Percentiles rank a stretch among this genome's conserved stretches.
Conservation (phyloP, 2,329 filamentous ascomycete species). For the Beauveria varroae region DNA sequence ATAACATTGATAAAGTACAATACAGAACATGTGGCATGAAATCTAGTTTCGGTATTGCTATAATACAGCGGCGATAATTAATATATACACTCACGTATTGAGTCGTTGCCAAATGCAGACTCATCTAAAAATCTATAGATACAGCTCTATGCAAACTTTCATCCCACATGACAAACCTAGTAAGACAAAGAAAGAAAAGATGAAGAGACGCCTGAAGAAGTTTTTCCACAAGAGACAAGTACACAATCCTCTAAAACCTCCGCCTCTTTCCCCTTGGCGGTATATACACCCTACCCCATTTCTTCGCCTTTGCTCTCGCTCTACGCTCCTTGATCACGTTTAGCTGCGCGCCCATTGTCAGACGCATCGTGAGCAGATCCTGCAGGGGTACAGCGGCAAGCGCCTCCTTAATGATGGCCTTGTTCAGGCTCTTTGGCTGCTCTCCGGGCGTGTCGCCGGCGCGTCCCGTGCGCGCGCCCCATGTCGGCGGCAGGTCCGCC, state of each 20-base stretch:
- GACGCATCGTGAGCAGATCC: slow-evolving; percentile 21
- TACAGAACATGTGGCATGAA: too few relatives aligned
- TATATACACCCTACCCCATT: not conserved
- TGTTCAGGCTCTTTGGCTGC: slow-evolving; percentile 16
- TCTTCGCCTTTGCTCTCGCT: not conserved
- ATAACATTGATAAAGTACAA: too few relatives aligned
- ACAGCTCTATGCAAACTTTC: not conserved
- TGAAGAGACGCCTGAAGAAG: not conserved
- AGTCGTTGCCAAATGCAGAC: not conserved
- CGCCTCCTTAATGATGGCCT: slow-evolving; percentile 23
- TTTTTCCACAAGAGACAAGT: not conserved
- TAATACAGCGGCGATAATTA: not conserved
- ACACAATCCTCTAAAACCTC: not conserved
- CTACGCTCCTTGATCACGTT: not conserved
- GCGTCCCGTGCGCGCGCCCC: slow-evolving; percentile 8
- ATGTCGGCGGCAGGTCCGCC: slow-evolving; percentile 21
- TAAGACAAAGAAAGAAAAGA: not conserved
- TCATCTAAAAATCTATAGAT: not conserved
- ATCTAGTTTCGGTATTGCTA: not conserved
- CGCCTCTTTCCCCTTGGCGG: not conserved
- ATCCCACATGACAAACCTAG: not conserved
- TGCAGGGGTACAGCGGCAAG: slow-evolving; percentile 19
- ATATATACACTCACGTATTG: too few relatives aligned
- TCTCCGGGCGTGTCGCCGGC: not conserved
- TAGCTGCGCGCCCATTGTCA: slow-evolving; percentile 16